Conservation (phyloP, 495 filamentous ascomycete genomes). For the Bathelium albidoporum region DNA sequence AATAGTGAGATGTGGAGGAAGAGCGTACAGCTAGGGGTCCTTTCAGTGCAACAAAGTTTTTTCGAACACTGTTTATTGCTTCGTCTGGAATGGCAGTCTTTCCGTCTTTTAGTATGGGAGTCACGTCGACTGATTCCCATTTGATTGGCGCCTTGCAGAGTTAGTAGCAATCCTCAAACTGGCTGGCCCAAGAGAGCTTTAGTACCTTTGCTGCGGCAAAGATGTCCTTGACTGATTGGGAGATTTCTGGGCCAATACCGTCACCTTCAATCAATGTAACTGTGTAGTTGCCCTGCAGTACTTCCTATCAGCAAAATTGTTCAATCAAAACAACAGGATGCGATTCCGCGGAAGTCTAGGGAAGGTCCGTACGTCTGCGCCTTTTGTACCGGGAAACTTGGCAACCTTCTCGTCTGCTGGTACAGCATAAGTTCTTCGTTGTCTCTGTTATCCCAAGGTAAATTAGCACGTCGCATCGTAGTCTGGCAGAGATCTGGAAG, state of each 20-base stretch:
- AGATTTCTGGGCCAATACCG: slow-evolving; percentile 87
- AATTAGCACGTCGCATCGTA: not conserved
- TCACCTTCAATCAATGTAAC: slow-evolving; percentile 98
- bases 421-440: slow-evolving; percentile 38
- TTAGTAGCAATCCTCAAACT: not conserved
- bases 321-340: slow-evolving; percentile 25
- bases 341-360: slow-evolving; percentile 4
- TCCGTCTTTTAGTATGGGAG: slow-evolving; percentile 81
- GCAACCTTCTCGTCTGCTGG: slow-evolving; percentile 65
- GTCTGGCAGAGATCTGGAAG: slow-evolving; percentile 10
- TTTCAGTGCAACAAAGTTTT: slow-evolving; percentile 94
- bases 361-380: slow-evolving; percentile 58
- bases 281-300: slow-evolving; percentile 75
- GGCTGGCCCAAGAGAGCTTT: slow-evolving; percentile 7
- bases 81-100: slow-evolving; percentile 83
- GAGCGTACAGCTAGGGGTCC: slow-evolving; percentile 82
- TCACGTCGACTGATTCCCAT: slow-evolving; percentile 96
- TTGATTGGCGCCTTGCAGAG: slow-evolving; percentile 66
- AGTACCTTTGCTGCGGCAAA: slow-evolving; percentile 84
- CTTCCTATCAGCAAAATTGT: slow-evolving; percentile 2
- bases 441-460: slow-evolving; percentile 12
- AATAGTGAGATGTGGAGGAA: not conserved
- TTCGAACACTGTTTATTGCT: slow-evolving; percentile 80
- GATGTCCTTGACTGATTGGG: slow-evolving; percentile 95
- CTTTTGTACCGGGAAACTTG: slow-evolving; percentile 85